phyloP scores from a whole-genome alignment of 805 yeast genomes.

The Kazachstania psychrophila region DNA sequence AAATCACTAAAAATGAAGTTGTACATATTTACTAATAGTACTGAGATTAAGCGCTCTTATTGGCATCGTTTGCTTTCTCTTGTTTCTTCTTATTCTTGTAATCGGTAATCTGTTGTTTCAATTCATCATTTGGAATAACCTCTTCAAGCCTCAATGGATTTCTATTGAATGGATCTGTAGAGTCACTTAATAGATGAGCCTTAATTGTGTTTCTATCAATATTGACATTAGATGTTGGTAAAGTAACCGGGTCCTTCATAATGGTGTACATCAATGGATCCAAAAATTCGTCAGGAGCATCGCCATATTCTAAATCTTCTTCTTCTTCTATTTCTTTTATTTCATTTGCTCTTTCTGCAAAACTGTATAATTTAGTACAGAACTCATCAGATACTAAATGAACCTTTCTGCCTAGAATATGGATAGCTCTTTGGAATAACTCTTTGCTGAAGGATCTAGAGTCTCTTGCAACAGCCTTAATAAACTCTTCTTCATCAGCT shows the following conservation, averaged over 20 bases:
- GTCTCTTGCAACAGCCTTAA: conserved; percentile 78
- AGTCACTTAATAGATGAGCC: conserved; percentile 85
- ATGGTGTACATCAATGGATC: conserved; percentile 95
- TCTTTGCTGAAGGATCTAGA: conserved; percentile 73
- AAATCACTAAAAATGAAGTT: no score
- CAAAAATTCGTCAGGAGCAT: conserved; percentile 89
- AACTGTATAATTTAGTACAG: conserved; percentile 41
- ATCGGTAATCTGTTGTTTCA: conserved; percentile 49
- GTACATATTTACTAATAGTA: no score
- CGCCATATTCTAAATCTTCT: conserved; percentile 84
- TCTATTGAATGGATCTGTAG: conserved; percentile 96
- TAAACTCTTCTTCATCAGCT: conserved; percentile 52
- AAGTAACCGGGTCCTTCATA: conserved; percentile 93
- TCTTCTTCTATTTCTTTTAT: conserved; percentile 57
- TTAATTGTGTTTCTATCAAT: conserved; percentile 89
- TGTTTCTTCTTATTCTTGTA: conserved; percentile 42
- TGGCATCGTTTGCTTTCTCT: conserved; percentile 9
- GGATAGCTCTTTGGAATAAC: conserved; percentile 61
- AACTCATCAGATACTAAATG: conserved; percentile 47
- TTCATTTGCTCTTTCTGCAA: conserved; percentile 57
- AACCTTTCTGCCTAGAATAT: conserved; percentile 47
- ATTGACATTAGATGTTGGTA: conserved; percentile 76
- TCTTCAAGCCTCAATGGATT: conserved; percentile 84
- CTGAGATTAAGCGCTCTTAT: no score
- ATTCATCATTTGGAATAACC: conserved; percentile 66